A percentile compares a stretch with the other conserved stretches of the same genome.
Evolutionary conservation across 352 stramenopile genomes (phyloP).

Genomic region (Phytophthora pinifolia): DNA sequence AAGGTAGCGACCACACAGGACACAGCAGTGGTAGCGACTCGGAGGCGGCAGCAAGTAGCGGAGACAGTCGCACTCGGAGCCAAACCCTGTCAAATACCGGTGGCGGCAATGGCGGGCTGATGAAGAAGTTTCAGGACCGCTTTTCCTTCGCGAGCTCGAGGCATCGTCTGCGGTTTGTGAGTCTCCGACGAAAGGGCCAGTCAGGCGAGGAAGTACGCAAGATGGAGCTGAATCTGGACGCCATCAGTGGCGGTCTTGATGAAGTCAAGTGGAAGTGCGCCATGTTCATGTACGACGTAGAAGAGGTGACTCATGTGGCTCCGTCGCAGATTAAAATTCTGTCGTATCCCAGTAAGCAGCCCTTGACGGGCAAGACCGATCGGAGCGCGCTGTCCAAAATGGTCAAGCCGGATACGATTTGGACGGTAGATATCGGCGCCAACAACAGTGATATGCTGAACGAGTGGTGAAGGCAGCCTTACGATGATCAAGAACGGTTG

Average conservation of each 20-base stretch:
- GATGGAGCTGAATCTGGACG: conserved; percentile 82
- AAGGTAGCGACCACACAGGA: conserved; percentile 39
- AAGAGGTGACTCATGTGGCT: conserved; percentile 76
- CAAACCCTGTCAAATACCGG: conserved; percentile 24
- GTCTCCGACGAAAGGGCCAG: conserved; percentile 66
- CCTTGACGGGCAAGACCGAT: conserved; percentile 64
- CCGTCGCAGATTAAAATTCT: conserved; percentile 82
- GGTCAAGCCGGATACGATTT: conserved; percentile 73
- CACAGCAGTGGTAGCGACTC: conserved; percentile 52
- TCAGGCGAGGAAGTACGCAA: conserved; percentile 68
- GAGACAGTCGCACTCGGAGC: conserved; percentile 21
- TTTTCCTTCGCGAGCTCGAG: conserved; percentile 67
- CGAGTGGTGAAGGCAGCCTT: conserved; percentile 38
- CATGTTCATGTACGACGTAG: conserved; percentile 79
- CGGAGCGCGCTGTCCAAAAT: conserved; percentile 72
- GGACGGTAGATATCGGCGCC: conserved; percentile 82
- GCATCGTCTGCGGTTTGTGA: conserved; percentile 50
- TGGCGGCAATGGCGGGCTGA: conserved; percentile 49
- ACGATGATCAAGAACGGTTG: neutral
- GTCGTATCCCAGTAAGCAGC: conserved; percentile 68
- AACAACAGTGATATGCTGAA: conserved; percentile 67
- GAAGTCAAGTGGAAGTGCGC: conserved; percentile 89
- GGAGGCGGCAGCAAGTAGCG: conserved; percentile 21
- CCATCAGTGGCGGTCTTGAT: conserved; percentile 80
- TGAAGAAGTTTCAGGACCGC: conserved; percentile 80